These are phyloP conservation scores for Triticum aestivum DNA, from an alignment of 176 grass and related monocot genomes.

Conservation along the genomic window DNA sequence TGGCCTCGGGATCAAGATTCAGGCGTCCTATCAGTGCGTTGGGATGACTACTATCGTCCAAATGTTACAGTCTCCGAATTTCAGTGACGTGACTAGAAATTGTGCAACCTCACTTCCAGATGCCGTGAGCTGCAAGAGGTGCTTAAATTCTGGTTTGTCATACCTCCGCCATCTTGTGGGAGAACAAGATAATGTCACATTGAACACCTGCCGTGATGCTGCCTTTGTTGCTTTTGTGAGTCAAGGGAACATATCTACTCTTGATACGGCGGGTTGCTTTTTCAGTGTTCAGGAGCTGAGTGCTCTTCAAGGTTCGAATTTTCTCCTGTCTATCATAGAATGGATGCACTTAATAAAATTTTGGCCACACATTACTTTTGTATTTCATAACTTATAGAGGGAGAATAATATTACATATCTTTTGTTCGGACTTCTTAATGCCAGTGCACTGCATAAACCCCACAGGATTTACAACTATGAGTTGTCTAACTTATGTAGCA, in stretches of 20 bases:
- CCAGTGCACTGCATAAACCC: neutral
- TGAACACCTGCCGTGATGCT: conserved; percentile 84
- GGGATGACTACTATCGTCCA: conserved; percentile 76
- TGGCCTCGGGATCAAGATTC: conserved; percentile 87
- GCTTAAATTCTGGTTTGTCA: conserved; percentile 87
- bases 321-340: conserved; percentile 17
- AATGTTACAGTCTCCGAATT: conserved; percentile 79
- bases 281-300: conserved; percentile 80
- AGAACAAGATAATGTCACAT: conserved; percentile 79
- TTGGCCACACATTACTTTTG: neutral
- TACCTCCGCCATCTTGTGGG: conserved; percentile 88
- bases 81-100: conserved; percentile 64
- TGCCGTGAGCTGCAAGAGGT: conserved; percentile 72
- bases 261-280: conserved; percentile 72
- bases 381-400: neutral
- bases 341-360: conserved; percentile 4
- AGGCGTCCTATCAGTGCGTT: conserved; percentile 70
- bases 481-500: neutral
- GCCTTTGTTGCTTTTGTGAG: conserved; percentile 85
- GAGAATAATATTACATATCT: neutral
- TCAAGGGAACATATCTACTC: conserved; percentile 61
- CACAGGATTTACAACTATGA: neutral
- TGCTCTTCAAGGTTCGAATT: conserved; percentile 69
- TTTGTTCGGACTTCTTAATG: neutral
- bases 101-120: conserved; percentile 57